Conservation (phyloP, 2,329 filamentous ascomycete species). For the Colletotrichum musicola region DNA sequence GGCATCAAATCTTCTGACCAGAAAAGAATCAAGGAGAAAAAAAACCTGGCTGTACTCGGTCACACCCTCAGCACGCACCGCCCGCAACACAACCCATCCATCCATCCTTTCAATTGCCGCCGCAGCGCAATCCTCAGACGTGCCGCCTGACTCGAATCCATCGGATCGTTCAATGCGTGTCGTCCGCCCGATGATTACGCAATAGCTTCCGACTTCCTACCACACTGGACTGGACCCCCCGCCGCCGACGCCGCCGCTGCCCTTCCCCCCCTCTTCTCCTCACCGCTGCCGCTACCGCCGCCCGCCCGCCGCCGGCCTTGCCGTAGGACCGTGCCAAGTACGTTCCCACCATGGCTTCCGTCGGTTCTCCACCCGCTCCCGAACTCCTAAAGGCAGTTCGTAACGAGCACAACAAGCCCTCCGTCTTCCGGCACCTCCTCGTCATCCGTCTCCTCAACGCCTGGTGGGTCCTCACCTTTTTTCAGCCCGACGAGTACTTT, state of each 20-base stretch:
- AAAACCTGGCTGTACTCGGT: background rate
- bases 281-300: constrained; percentile 8
- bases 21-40: background rate
- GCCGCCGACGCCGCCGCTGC: no score
- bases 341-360: constrained; percentile 40
- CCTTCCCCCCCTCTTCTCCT: background rate
- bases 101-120: background rate
- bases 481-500: constrained; percentile 98
- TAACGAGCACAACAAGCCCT: constrained; percentile 43
- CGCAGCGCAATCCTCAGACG: background rate
- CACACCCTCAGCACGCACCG: constrained; percentile 15
- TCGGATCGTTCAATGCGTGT: background rate
- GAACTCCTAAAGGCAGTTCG: constrained; percentile 42
- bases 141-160: constrained; percentile 17
- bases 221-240: no score
- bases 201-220: constrained; percentile 28
- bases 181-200: constrained; percentile 37
- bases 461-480: constrained; percentile 85
- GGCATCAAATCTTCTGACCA: background rate
- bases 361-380: constrained; percentile 40
- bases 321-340: constrained; percentile 24
- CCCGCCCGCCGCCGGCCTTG: constrained; percentile 7
- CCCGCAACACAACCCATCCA: background rate
- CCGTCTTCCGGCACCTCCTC: constrained; percentile 59
- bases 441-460: constrained; percentile 85